Conservation (phyloP, 345 rosid species). For the Eucalyptus regnans region DNA sequence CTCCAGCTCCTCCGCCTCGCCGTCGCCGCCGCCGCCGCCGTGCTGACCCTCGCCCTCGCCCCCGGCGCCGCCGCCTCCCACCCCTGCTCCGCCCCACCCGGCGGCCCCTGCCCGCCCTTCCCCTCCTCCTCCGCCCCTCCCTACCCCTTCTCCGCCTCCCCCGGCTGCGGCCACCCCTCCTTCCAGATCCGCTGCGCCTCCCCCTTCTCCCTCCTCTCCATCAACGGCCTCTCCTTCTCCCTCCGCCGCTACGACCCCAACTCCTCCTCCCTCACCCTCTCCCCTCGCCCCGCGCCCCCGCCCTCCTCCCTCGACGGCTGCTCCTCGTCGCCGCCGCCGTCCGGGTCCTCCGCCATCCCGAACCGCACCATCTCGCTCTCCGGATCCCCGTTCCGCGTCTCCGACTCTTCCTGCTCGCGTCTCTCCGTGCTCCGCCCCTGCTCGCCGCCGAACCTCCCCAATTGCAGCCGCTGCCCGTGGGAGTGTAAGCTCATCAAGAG, state of each 20-base stretch:
- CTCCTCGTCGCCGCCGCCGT: neutral
- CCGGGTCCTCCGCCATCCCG: constrained; percentile 18
- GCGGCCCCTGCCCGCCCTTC: constrained; percentile 59
- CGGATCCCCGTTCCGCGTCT: constrained; percentile 59
- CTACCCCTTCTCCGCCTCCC: constrained; percentile 60
- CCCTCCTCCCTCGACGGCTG: neutral
- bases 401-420: constrained; percentile 73
- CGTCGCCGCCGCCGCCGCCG: neutral
- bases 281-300: constrained; percentile 8
- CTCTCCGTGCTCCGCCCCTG: constrained; percentile 58
- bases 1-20: neutral
- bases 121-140: constrained; percentile 34
- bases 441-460: constrained; percentile 28
- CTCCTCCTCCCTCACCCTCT: constrained; percentile 35
- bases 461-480: constrained; percentile 53
- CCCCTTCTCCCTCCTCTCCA: constrained; percentile 48
- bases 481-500: constrained; percentile 46
- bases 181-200: constrained; percentile 62
- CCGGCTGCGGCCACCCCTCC: constrained; percentile 78
- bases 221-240: constrained; percentile 51
- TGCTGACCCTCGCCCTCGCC: neutral
- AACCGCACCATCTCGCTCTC: constrained; percentile 40
- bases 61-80: neutral
- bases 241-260: constrained; percentile 36
- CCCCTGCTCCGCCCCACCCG: neutral